These are phyloP conservation scores for Pleurotus sapidus DNA, from an alignment of 768 basidiomycete genomes.

Conservation along the genomic window DNA sequence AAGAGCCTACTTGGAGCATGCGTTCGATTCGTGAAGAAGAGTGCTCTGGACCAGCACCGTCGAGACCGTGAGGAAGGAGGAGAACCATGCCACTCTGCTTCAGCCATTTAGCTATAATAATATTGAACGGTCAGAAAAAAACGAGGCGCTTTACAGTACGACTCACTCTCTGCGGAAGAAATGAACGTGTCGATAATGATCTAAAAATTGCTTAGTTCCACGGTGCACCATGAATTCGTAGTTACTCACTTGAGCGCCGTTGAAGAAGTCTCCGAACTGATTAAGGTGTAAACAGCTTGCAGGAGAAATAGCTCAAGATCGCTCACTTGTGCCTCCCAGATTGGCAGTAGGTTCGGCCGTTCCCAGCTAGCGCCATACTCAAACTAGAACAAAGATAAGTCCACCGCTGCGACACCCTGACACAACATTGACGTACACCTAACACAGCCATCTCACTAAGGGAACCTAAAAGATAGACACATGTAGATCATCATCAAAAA, in stretches of 20 bases:
- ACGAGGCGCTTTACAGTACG: no score
- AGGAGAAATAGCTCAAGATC: not conserved
- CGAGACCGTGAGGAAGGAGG: slow-evolving; percentile 85
- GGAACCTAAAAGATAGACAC: slow-evolving; percentile 50
- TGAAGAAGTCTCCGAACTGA: slow-evolving; percentile 91
- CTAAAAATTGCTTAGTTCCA: slow-evolving; percentile 23
- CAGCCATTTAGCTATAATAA: slow-evolving; percentile 78
- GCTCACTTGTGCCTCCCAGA: slow-evolving; percentile 88
- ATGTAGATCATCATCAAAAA: not conserved
- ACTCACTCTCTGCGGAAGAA: slow-evolving; percentile 77
- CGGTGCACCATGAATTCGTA: not conserved
- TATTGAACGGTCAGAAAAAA: not conserved
- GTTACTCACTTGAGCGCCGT: slow-evolving; percentile 68
- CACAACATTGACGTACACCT: slow-evolving; percentile 49
- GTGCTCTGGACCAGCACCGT: slow-evolving; percentile 93
- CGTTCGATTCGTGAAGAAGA: slow-evolving; percentile 87
- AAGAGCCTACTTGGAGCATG: slow-evolving; percentile 75
- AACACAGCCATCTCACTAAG: slow-evolving; percentile 89
- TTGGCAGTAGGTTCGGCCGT: slow-evolving; percentile 72
- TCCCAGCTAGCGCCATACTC: slow-evolving; percentile 94
- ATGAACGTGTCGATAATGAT: slow-evolving; percentile 90
- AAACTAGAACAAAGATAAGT: slow-evolving; percentile 43
- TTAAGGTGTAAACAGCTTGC: not conserved
- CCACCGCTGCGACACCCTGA: slow-evolving; percentile 2
- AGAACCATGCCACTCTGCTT: slow-evolving; percentile 88